Evolutionary conservation across 768 basidiomycete genomes (phyloP).

Genomic region (Boletus fagicola): DNA sequence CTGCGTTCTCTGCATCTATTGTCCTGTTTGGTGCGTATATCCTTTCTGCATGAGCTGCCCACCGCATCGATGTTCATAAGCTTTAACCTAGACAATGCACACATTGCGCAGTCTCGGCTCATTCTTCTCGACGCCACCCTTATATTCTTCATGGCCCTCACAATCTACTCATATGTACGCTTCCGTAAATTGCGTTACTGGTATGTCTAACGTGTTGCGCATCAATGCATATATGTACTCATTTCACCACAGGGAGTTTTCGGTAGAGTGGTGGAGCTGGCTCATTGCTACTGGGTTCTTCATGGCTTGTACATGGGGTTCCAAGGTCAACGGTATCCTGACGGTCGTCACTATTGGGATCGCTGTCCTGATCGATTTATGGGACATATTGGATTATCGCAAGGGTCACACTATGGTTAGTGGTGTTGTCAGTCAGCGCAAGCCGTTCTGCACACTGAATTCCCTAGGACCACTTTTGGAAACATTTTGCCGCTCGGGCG

Average conservation of each 20-base stretch:
- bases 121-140: constrained; percentile 93
- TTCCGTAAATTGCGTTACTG: constrained; percentile 93
- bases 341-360: constrained; percentile 87
- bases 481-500: constrained; percentile 84
- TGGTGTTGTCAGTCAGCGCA: background rate
- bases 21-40: constrained; percentile 78
- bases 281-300: constrained; percentile 83
- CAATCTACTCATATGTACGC: constrained; percentile 88
- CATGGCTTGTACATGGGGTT: constrained; percentile 95
- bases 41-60: background rate
- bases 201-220: constrained; percentile 40
- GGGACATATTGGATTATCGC: constrained; percentile 87
- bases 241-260: constrained; percentile 65
- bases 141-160: constrained; percentile 94
- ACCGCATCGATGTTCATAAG: constrained; percentile 3
- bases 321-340: constrained; percentile 96
- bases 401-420: constrained; percentile 77
- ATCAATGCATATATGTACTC: background rate
- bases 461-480: constrained; percentile 78
- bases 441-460: background rate
- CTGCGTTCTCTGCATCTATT: constrained; percentile 84
- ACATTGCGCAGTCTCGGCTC: constrained; percentile 92
- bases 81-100: constrained; percentile 76
- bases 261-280: constrained; percentile 94
- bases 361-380: constrained; percentile 90